Conservation (phyloP, 2,329 filamentous ascomycete genomes). For the Arachnopeziza araneosa region DNA sequence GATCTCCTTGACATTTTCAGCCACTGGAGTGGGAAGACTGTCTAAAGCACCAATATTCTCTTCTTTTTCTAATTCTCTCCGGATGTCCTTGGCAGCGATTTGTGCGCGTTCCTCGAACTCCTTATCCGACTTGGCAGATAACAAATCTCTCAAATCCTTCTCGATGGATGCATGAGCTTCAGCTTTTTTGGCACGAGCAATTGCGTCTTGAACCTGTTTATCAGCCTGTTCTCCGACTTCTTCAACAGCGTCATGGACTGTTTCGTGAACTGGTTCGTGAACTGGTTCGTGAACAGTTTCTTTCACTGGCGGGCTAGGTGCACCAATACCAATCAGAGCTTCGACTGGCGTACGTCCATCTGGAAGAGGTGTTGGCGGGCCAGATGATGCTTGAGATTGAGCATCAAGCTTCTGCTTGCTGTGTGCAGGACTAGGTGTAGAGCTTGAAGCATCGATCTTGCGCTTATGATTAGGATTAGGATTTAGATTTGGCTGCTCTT, state of each 20-base stretch:
- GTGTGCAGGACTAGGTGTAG: constrained; percentile 22
- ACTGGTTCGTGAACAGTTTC: constrained; percentile 70
- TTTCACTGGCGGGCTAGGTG: constrained; percentile 31
- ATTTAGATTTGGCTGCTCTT: constrained; percentile 19
- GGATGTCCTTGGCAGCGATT: constrained; percentile 42
- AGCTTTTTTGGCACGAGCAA: constrained; percentile 46
- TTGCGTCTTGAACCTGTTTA: constrained; percentile 39
- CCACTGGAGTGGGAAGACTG: constrained; percentile 45
- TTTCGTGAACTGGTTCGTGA: constrained; percentile 55
- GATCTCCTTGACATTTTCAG: constrained; percentile 52
- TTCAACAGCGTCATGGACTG: constrained; percentile 56
- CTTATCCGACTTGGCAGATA: constrained; percentile 46
- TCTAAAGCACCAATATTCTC: constrained; percentile 50
- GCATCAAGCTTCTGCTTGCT: constrained; percentile 27
- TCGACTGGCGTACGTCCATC: constrained; percentile 34
- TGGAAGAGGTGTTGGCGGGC: constrained; percentile 24
- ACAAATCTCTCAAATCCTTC: constrained; percentile 44
- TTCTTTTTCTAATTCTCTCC: constrained; percentile 50
- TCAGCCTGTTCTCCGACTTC: constrained; percentile 65
- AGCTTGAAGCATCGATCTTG: constrained; percentile 24
- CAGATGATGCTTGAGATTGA: constrained; percentile 19
- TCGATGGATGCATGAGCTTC: constrained; percentile 44
- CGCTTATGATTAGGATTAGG: constrained; percentile 17
- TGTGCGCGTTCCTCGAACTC: constrained; percentile 48
- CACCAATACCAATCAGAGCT: constrained; percentile 28